These are phyloP conservation scores for Eucalyptus curtisii DNA, from an alignment of 345 rosid genomes.

Conservation along the genomic window DNA sequence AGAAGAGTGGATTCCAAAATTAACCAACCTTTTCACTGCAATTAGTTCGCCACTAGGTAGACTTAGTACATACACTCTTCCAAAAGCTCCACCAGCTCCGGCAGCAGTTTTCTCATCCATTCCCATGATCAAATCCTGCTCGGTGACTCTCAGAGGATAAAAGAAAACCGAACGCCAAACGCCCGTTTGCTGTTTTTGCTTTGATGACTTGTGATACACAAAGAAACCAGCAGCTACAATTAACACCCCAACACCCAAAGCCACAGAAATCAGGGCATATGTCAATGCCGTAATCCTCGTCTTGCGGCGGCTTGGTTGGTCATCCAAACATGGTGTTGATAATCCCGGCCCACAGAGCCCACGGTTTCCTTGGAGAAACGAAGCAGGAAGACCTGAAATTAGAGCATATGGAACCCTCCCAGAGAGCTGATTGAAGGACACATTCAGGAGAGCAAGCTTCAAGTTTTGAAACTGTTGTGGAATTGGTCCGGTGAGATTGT, in stretches of 20 bases:
- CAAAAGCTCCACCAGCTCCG: slow-evolving; percentile 51
- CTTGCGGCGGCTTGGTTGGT: slow-evolving; percentile 19
- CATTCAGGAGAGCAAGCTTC: slow-evolving; percentile 91
- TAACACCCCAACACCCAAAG: slow-evolving; percentile 41
- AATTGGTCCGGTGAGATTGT: slow-evolving; percentile 70
- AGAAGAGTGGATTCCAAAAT: slow-evolving; percentile 44
- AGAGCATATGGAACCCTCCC: slow-evolving; percentile 64
- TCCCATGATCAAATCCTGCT: slow-evolving; percentile 48
- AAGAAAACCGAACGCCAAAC: slow-evolving; percentile 74
- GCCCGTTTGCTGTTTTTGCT: slow-evolving; percentile 34
- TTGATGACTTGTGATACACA: slow-evolving; percentile 34
- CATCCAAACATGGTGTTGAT: slow-evolving; percentile 43
- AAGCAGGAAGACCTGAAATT: slow-evolving; percentile 85
- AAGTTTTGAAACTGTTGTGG: slow-evolving; percentile 66
- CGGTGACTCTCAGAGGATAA: slow-evolving; percentile 70
- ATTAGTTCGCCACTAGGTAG: slow-evolving; percentile 72
- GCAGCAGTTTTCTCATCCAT: slow-evolving; percentile 61
- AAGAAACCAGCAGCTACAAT: slow-evolving; percentile 43
- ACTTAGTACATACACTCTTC: slow-evolving; percentile 42
- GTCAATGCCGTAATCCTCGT: slow-evolving; percentile 24
- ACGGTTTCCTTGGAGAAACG: slow-evolving; percentile 77
- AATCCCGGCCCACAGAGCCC: slow-evolving; percentile 83
- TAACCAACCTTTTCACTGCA: slow-evolving; percentile 66
- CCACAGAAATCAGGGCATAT: slow-evolving; percentile 48
- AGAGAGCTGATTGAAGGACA: slow-evolving; percentile 64